Percentiles rank a stretch among this genome's conserved stretches.
These are phyloP conservation scores for Roridomyces roridus DNA, from an alignment of 768 basidiomycete species.

Conservation along the genomic window DNA sequence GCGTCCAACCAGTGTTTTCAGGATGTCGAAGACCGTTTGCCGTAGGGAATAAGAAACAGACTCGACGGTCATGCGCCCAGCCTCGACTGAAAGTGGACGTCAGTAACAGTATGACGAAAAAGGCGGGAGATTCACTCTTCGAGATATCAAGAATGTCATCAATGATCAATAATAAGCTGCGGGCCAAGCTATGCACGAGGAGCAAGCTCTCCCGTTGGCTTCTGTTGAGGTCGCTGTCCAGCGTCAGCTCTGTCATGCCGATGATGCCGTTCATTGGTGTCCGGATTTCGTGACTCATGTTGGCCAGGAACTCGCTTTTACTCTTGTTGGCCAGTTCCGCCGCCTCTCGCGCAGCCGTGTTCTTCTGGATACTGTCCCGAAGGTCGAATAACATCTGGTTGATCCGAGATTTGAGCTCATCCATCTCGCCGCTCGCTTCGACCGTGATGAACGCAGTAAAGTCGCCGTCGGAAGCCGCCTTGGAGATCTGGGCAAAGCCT, in stretches of 20 bases:
- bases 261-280: constrained; percentile 99
- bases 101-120: constrained; percentile 10
- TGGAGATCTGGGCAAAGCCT: constrained; percentile 98
- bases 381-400: constrained; percentile 99
- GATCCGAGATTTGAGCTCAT: constrained; percentile 98
- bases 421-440: constrained; percentile 98
- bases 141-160: constrained; percentile 99
- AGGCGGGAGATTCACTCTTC: constrained; percentile 74
- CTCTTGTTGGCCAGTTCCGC: constrained; percentile 97
- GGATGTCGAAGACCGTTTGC: constrained; percentile 95
- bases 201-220: constrained; percentile 95
- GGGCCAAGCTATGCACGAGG: constrained; percentile 93
- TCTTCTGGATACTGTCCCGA: constrained; percentile 97
- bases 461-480: constrained; percentile 98
- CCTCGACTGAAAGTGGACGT: constrained; percentile 68
- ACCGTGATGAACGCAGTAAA: constrained; percentile 99
- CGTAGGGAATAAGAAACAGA: constrained; percentile 97
- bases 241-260: constrained; percentile 98
- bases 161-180: constrained; percentile 93
- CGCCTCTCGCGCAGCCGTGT: constrained; percentile 95
- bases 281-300: constrained; percentile 97
- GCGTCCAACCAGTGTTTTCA: constrained; percentile 97
- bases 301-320: constrained; percentile 98
- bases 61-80: constrained; percentile 99
- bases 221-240: constrained; percentile 94